Evolutionary conservation across 1,284 basidiomycete genomes (phyloP).

Genomic region (Baeospora myosura): DNA sequence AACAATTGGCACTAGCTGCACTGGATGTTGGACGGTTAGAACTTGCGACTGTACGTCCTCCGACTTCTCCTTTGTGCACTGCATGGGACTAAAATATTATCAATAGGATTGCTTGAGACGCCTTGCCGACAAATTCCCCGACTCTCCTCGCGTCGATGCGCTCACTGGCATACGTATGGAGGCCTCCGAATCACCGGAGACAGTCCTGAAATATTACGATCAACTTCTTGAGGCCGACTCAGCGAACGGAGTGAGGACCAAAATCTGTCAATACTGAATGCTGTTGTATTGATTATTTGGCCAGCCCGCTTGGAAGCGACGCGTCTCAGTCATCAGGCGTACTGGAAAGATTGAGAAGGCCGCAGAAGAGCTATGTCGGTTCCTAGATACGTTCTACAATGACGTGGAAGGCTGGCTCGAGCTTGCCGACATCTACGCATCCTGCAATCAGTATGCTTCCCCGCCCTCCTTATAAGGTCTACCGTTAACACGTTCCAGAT

Average conservation of each 20-base stretch:
- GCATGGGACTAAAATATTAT: slow-evolving; percentile 12
- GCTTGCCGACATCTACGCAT: slow-evolving; percentile 83
- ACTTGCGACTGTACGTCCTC: slow-evolving; percentile 70
- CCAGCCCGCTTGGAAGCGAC: slow-evolving; percentile 79
- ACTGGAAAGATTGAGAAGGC: slow-evolving; percentile 59
- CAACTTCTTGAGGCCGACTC: slow-evolving; percentile 62
- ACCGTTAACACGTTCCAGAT: slow-evolving; percentile 29
- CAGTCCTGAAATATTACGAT: slow-evolving; percentile 65
- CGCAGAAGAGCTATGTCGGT: slow-evolving; percentile 68
- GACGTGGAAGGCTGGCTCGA: slow-evolving; percentile 92
- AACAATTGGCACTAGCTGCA: slow-evolving; percentile 84
- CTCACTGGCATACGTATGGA: slow-evolving; percentile 87
- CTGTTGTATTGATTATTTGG: not conserved
- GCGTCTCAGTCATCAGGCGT: slow-evolving; percentile 64
- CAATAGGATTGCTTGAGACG: slow-evolving; percentile 50
- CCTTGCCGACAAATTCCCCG: slow-evolving; percentile 69
- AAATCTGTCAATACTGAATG: not conserved
- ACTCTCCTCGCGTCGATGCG: slow-evolving; percentile 75
- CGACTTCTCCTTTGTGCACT: slow-evolving; percentile 3
- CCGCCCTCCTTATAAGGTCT: slow-evolving; percentile 5
- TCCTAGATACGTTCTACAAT: slow-evolving; percentile 89
- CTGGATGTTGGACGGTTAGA: slow-evolving; percentile 76
- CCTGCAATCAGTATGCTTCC: slow-evolving; percentile 62
- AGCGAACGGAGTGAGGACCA: slow-evolving; percentile 61
- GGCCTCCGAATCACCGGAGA: slow-evolving; percentile 55